These are phyloP conservation scores for Tardiomyces digboiensis DNA, from an alignment of 1,139 yeast species.

Conservation along the genomic window DNA sequence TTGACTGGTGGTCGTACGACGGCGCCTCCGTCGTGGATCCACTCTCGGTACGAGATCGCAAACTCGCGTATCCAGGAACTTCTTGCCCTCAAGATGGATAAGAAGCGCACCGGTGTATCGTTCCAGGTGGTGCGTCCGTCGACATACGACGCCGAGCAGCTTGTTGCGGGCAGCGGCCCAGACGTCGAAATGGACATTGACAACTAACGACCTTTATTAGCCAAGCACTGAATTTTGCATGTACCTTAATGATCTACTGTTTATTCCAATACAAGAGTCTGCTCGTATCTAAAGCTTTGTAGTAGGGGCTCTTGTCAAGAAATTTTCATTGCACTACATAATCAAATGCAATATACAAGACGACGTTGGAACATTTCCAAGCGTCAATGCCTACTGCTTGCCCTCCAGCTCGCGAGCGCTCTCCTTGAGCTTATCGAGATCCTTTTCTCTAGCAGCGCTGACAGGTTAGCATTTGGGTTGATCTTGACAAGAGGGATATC, in stretches of 20 bases:
- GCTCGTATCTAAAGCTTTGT: too few relatives aligned
- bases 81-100: conserved; percentile 10
- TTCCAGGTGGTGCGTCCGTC: conserved; percentile 1
- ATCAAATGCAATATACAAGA: too few relatives aligned
- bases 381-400: conserved; percentile 15
- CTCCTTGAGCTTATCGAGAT: conserved; percentile 16
- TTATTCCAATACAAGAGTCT: too few relatives aligned
- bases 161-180: neutral
- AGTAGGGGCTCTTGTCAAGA: too few relatives aligned
- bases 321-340: too few relatives aligned
- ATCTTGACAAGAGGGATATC: neutral
- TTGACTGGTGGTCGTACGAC: conserved; percentile 70
- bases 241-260: too few relatives aligned
- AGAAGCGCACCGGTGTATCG: neutral
- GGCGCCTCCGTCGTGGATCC: conserved; percentile 76
- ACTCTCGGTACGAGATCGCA: conserved; percentile 43
- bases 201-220: conserved; percentile 1
- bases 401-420: conserved; percentile 25
- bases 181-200: neutral
- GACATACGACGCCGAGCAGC: conserved; percentile 9
- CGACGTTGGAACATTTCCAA: too few relatives aligned
- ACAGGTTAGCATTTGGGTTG: neutral
- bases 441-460: conserved; percentile 15
- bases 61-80: conserved; percentile 17
- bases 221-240: conserved; percentile 3